phyloP scores from a whole-genome alignment of 2,329 filamentous ascomycete genomes.

The Colletotrichum sp. region DNA sequence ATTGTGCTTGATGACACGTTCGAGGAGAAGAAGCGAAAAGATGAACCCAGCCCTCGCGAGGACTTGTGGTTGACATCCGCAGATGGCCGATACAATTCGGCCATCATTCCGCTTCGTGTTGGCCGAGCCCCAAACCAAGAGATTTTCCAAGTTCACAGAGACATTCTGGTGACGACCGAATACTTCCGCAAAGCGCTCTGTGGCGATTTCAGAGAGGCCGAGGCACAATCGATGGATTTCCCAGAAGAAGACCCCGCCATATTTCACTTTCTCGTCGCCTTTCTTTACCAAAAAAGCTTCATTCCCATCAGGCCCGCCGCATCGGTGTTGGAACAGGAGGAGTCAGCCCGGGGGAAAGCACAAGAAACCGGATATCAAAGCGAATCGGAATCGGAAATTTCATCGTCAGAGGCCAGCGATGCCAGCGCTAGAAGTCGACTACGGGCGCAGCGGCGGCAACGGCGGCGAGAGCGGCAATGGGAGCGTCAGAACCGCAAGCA shows the following conservation, averaged over 20 bases:
- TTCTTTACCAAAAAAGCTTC: constrained; percentile 52
- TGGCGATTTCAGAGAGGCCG: constrained; percentile 51
- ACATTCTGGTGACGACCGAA: constrained; percentile 49
- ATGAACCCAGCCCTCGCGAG: constrained; percentile 43
- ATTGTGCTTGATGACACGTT: constrained; percentile 42
- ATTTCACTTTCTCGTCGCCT: constrained; percentile 58
- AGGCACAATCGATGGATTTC: constrained; percentile 50
- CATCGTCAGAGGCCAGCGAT: constrained; percentile 39
- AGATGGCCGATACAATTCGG: constrained; percentile 52
- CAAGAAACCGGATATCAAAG: constrained; percentile 32
- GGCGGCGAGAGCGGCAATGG: constrained; percentile 39
- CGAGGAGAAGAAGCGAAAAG: constrained; percentile 33
- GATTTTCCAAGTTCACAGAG: constrained; percentile 54
- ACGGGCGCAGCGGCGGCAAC: constrained; percentile 35
- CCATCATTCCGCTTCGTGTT: constrained; percentile 50
- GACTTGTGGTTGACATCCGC: constrained; percentile 56
- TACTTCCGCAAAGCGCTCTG: constrained; percentile 56
- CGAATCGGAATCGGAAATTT: constrained; percentile 38
- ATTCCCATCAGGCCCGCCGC: constrained; percentile 49
- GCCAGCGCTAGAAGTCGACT: constrained; percentile 37
- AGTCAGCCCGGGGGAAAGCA: constrained; percentile 50
- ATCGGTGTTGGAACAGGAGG: constrained; percentile 41
- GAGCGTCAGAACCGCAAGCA: constrained; percentile 47
- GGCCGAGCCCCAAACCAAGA: constrained; percentile 44
- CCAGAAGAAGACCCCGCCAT: constrained; percentile 56